Evolutionary conservation across 1,284 basidiomycete species (phyloP), one percentile per base, ranked within the genome.

Genomic region (Rhodotorula sp.): DNA sequence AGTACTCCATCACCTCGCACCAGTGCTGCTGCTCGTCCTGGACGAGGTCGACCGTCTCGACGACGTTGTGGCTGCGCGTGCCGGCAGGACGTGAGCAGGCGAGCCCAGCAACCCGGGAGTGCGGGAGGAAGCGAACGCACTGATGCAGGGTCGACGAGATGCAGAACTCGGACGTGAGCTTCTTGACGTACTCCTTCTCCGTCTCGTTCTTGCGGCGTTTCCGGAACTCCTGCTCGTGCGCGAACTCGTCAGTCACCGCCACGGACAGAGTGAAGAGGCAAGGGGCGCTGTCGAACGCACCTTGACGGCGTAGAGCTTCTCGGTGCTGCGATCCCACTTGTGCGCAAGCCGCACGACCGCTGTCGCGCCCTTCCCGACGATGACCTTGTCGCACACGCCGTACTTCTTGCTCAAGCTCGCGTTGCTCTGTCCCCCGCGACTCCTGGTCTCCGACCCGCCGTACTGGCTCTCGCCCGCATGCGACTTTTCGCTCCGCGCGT

Each of bases 1-100:
- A 97, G 79, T 94, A 98, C 82, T 99, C 96, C 96, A 99, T 98
- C 70, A 99, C 95, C 81, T 99, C 95, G 80, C 95, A 99, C 95
- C 95, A 99, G 79, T 94, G 90, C 72, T 91, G 89, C 75, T 85
- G 88, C 82, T 99, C 95, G 81, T 99, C 95, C 79, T 99, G 95
- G 34, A 99, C 91, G 74, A 99, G 87, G 82, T 99, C 95, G 70
- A 99, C 96, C 4, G 95, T 99, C 84, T 99, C 95, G 78, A 99
- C 94, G 77, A 99, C 87, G 81, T 99, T 99, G 80, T 88, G 84
- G 79, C 73, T 74, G 63, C 3, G 44, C 2, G 30, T 39, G 59
- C 15, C 17, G n/a, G 8, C 47, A n/a, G 8, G 19, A 3, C 11
- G 47, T 30, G 44, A 36, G 54, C n/a, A 34, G 19, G 24, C 22